Evolutionary conservation across 306 rosid genomes (phyloP).

Genomic region (Casuarina cunninghamiana): DNA sequence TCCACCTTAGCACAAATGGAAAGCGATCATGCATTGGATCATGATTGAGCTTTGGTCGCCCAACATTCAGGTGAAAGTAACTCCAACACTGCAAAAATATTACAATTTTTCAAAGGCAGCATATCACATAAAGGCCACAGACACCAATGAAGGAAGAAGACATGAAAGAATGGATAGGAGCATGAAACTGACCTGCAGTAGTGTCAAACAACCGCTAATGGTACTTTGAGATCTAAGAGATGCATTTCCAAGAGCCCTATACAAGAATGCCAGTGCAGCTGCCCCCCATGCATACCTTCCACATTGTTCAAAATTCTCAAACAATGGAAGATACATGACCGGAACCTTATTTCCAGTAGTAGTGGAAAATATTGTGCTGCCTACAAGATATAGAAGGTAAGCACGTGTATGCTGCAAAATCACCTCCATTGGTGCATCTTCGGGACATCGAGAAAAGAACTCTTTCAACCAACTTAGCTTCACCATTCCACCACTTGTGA

Average conservation of each 20-base stretch:
- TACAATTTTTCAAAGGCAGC: conserved; percentile 10
- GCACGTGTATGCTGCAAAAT: conserved; percentile 91
- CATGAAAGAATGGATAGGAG: conserved; percentile 2
- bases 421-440: conserved; percentile 69
- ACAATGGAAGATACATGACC: conserved; percentile 97
- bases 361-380: conserved; percentile 96
- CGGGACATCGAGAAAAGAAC: conserved; percentile 84
- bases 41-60: conserved; percentile 90
- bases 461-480: conserved; percentile 99
- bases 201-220: conserved; percentile 95
- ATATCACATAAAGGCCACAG: neutral
- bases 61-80: conserved; percentile 92
- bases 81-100: conserved; percentile 87
- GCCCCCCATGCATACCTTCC: conserved; percentile 98
- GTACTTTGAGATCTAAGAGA: conserved; percentile 95
- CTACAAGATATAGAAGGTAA: conserved; percentile 95
- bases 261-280: conserved; percentile 83
- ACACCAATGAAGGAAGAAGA: neutral
- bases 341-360: conserved; percentile 99
- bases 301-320: conserved; percentile 74
- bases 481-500: conserved; percentile 99
- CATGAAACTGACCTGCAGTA: conserved; percentile 66
- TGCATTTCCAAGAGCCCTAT: conserved; percentile 97
- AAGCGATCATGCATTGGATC: conserved; percentile 76
- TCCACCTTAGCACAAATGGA: conserved; percentile 97